Conservation (phyloP, 1,284 basidiomycete genomes). For the Irpex sp. region DNA sequence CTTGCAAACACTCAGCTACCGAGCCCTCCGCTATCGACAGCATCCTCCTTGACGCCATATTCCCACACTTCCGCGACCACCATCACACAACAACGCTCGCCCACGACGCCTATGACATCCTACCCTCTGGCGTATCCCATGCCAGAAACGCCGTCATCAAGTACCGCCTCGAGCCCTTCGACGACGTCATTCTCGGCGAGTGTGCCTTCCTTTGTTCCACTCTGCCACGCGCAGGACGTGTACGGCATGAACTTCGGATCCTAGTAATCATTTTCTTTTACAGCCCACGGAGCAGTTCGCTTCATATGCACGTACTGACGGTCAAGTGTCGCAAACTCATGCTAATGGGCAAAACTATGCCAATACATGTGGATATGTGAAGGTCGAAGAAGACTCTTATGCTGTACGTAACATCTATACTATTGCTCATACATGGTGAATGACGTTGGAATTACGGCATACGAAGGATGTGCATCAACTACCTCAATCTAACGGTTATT, state of each 20-base stretch:
- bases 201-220: constrained; percentile 41
- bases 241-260: constrained; percentile 34
- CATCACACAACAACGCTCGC: constrained; percentile 22
- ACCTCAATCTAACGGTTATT: constrained; percentile 24
- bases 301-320: constrained; percentile 16
- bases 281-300: constrained; percentile 56
- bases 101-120: constrained; percentile 31
- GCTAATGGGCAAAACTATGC: constrained; percentile 1
- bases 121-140: constrained; percentile 53
- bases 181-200: constrained; percentile 79
- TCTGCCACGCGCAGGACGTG: constrained; percentile 25
- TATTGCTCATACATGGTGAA: neutral
- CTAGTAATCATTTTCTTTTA: constrained; percentile 44
- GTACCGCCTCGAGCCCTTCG: constrained; percentile 66
- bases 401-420: constrained; percentile 36
- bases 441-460: constrained; percentile 13
- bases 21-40: constrained; percentile 8
- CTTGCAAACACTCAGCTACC: constrained; percentile 1
- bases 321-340: neutral
- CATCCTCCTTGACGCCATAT: constrained; percentile 2
- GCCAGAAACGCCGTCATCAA: constrained; percentile 67
- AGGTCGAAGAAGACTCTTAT: constrained; percentile 65
- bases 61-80: constrained; percentile 16
- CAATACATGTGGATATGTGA: constrained; percentile 19
- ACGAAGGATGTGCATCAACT: constrained; percentile 19